Conservation (phyloP, 495 filamentous ascomycete species). For the Lentithecium fluviatile region DNA sequence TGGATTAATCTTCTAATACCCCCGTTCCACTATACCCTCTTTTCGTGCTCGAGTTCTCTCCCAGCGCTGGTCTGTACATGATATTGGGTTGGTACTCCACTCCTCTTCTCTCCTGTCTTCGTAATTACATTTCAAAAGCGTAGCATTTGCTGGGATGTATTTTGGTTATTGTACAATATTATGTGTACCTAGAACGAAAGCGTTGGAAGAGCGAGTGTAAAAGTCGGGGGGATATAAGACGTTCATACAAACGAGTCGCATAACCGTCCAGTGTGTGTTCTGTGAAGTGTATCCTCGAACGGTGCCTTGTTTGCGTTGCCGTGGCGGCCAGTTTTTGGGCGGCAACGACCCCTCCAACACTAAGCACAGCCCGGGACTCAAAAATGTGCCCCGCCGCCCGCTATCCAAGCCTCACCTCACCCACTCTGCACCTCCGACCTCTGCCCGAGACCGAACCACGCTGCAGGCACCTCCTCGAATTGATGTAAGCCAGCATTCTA, state of each 20-base stretch:
- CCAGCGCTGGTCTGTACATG: conserved; percentile 30
- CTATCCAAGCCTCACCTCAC: conserved; percentile 20
- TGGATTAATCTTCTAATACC: conserved; percentile 21
- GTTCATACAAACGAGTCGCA: too few species aligned
- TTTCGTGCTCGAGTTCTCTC: conserved; percentile 13
- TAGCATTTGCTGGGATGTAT: conserved; percentile 22
- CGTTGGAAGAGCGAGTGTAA: conserved; percentile 17
- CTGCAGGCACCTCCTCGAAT: not conserved
- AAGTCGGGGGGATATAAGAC: conserved; percentile 15
- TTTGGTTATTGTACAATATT: conserved; percentile 33
- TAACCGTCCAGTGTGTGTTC: too few species aligned
- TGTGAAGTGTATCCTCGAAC: too few species aligned
- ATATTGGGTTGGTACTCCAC: conserved; percentile 32
- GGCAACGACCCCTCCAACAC: conserved; percentile 6
- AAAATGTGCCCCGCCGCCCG: conserved; percentile 1
- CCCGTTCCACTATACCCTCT: conserved; percentile 29
- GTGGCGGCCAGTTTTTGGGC: too few species aligned
- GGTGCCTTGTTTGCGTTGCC: too few species aligned
- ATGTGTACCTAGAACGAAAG: conserved; percentile 27
- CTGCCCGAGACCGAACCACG: not conserved
- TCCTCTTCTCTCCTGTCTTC: conserved; percentile 25
- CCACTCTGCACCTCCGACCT: not conserved
- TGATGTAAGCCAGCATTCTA: conserved; percentile 20
- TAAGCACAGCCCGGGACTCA: not conserved
- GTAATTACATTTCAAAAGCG: conserved; percentile 23